These are phyloP conservation scores for Acanthamoeba culbertsoni DNA, from an alignment of 208 protist species.

Conservation along the genomic window DNA sequence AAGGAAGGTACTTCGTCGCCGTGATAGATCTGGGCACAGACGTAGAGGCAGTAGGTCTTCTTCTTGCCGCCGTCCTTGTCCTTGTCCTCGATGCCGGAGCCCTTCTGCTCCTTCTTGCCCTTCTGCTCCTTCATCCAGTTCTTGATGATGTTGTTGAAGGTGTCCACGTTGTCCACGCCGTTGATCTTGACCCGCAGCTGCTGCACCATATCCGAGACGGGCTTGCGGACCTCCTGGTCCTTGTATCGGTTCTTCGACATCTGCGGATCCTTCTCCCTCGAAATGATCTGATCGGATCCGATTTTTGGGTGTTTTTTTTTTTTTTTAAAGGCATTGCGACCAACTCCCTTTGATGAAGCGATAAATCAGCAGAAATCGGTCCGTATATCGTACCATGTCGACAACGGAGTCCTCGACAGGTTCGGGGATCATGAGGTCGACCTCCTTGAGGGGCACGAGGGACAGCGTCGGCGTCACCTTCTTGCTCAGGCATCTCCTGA, in stretches of 20 bases:
- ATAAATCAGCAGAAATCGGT: too few species aligned
- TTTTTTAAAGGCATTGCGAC: too few species aligned
- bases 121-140: background rate
- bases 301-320: background rate
- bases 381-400: background rate
- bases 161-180: constrained; percentile 31
- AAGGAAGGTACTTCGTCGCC: background rate
- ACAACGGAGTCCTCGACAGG: background rate
- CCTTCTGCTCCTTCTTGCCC: background rate
- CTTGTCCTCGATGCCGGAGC: background rate
- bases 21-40: background rate
- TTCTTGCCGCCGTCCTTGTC: background rate
- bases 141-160: background rate
- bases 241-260: background rate
- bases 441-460: background rate
- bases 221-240: background rate
- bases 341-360: too few species aligned
- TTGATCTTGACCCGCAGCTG: constrained; percentile 43
- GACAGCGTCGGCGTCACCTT: background rate
- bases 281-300: background rate
- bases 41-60: constrained; percentile 37
- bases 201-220: background rate
- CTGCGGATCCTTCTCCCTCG: background rate
- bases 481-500: background rate
- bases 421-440: constrained; percentile 14